Base-by-base conservation (phyloP, 139 green algal species). In the Volvox africanus region DNA sequence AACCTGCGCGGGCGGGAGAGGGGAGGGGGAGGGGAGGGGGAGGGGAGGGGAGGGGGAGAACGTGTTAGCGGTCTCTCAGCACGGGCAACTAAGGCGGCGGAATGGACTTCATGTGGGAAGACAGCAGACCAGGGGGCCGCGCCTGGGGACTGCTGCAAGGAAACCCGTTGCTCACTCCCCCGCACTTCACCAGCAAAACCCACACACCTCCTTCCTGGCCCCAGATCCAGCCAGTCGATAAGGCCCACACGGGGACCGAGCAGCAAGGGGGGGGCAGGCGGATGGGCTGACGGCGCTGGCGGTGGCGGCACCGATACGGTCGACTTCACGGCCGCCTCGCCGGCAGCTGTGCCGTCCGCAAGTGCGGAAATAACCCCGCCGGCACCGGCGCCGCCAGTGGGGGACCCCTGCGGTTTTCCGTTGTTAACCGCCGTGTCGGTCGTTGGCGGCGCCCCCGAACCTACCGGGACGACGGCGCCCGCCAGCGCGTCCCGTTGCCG, bases 141-240 rank as follows among this genome's bases (percentile, higher is more conserved):
- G n/a, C n/a, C n/a, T n/a, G n/a, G n/a, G n/a, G n/a, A n/a, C n/a
- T n/a, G n/a, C n/a, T n/a, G n/a, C n/a, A n/a, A n/a, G n/a, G 9
- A 55, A 55, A 79, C 71, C 71, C 65, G 16, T 3, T 73, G 65
- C 71, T 33, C 71, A 33, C 71, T 32, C 21, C 71, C 71, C 14
- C 71, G 14, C 71, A 11, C 1, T 35, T 21, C 62, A 35, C 78
- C 78, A 30, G 33, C 14, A 35, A 35, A 35, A 26, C 76, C 33
- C 37, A 33, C 55, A 13, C 61, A 79, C 82, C 82, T 80, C 33
- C 65, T 62, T 30, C 86, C 86, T 20, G 86, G 86, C 1, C 86
- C 86, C 73, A 90, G 73, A 55, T 90, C 86, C 30, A 90, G 71
- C 35, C 21, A 84, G 0, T 62, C 50, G 20, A 90, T 37, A 2